Conservation (phyloP, 441 rosid species). For the Bruguiera hainesii region DNA sequence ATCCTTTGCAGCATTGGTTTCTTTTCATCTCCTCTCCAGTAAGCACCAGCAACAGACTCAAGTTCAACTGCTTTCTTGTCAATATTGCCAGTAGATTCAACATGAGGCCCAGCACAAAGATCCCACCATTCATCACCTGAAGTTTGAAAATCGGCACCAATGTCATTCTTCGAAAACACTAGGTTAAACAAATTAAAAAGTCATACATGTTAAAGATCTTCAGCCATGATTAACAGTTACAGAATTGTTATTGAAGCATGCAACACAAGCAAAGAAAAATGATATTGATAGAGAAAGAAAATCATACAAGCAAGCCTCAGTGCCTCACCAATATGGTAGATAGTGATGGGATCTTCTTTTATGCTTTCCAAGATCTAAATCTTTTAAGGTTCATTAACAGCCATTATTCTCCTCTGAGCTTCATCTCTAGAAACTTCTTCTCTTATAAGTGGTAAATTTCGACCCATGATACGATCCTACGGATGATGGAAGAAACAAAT, state of each 20-base stretch:
- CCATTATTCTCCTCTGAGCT: slow-evolving; percentile 66
- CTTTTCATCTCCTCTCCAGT: slow-evolving; percentile 96
- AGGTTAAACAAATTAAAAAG: not conserved
- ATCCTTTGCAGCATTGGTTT: slow-evolving; percentile 91
- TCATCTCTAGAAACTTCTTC: slow-evolving; percentile 90
- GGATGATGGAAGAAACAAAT: slow-evolving; percentile 44
- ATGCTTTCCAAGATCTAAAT: slow-evolving; percentile 86
- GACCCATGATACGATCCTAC: slow-evolving; percentile 86
- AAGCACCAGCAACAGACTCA: slow-evolving; percentile 96
- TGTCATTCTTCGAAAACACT: not conserved
- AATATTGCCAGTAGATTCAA: slow-evolving; percentile 78
- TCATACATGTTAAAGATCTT: not conserved
- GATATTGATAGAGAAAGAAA: not conserved
- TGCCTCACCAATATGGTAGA: slow-evolving; percentile 76
- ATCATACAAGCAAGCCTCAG: not conserved
- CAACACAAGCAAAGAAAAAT: not conserved
- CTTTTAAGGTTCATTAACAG: slow-evolving; percentile 86
- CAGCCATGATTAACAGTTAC: too few species aligned
- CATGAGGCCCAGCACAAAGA: slow-evolving; percentile 98
- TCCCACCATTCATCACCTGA: slow-evolving; percentile 99
- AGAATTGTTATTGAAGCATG: not conserved
- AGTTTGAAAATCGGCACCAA: slow-evolving; percentile 4
- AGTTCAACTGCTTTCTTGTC: slow-evolving; percentile 78
- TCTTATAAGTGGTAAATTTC: slow-evolving; percentile 78
- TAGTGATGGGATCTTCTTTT: slow-evolving; percentile 74